phyloP scores from a whole-genome alignment of 371 early-diverging fungal species.

The Saksenaea oblongispora region DNA sequence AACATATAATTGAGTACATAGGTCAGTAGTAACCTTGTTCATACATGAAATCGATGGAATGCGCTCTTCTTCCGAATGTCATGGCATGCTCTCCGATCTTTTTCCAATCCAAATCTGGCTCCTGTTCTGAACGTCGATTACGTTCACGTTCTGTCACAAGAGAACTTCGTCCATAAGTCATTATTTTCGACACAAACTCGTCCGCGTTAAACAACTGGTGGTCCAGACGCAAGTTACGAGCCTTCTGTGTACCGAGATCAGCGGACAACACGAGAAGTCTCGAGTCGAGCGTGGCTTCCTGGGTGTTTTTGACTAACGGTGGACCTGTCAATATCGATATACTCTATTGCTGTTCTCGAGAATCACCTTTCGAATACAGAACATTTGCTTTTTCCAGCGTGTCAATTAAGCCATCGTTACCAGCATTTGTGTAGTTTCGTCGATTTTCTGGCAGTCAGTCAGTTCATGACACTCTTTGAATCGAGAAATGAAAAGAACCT shows the following conservation, averaged over 20 bases:
- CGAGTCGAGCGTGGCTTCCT: slow-evolving; percentile 92
- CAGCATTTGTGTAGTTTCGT: slow-evolving; percentile 54
- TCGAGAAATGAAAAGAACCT: slow-evolving; percentile 24
- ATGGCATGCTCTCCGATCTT: slow-evolving; percentile 60
- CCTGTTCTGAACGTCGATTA: slow-evolving; percentile 1
- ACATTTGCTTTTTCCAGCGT: slow-evolving; percentile 59
- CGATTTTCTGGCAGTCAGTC: slow-evolving; percentile 28
- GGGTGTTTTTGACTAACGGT: slow-evolving; percentile 62
- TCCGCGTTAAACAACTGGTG: slow-evolving; percentile 69
- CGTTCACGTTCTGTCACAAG: slow-evolving; percentile 2
- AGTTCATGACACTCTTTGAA: background rate
- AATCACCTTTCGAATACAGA: slow-evolving; percentile 48
- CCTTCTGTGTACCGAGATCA: slow-evolving; percentile 76
- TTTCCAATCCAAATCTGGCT: slow-evolving; percentile 60
- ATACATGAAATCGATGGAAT: slow-evolving; percentile 75
- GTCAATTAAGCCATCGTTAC: slow-evolving; percentile 43
- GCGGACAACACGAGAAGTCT: slow-evolving; percentile 71
- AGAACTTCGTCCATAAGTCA: slow-evolving; percentile 35
- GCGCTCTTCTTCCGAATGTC: slow-evolving; percentile 54
- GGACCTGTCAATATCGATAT: background rate
- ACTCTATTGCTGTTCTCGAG: background rate
- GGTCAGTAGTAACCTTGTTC: slow-evolving; percentile 6
- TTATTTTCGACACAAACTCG: slow-evolving; percentile 69
- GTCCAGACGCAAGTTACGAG: slow-evolving; percentile 72
- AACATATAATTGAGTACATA: background rate